Evolutionary conservation across 2,329 filamentous ascomycete species (phyloP).

Genomic region (Hypomyces rosellus): DNA sequence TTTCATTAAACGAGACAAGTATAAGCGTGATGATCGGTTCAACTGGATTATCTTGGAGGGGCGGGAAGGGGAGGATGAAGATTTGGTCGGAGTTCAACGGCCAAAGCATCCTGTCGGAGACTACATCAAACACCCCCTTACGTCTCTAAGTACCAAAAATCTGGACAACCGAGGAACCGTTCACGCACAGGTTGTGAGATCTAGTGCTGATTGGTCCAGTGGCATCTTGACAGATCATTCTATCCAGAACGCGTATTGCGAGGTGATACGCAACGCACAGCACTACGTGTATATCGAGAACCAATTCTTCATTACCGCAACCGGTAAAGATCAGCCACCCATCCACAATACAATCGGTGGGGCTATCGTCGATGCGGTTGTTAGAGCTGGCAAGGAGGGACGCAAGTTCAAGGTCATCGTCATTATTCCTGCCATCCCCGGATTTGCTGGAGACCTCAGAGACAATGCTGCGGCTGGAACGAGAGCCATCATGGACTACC

Average conservation of each 20-base stretch:
- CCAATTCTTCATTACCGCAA: constrained; percentile 96
- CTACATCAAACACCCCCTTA: constrained; percentile 74
- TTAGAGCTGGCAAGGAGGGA: constrained; percentile 71
- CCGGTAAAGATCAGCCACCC: constrained; percentile 77
- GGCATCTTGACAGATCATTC: constrained; percentile 79
- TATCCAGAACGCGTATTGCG: constrained; percentile 80
- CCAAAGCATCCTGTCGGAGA: constrained; percentile 85
- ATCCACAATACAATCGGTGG: constrained; percentile 82
- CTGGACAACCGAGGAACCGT: constrained; percentile 64
- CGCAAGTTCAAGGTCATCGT: constrained; percentile 89
- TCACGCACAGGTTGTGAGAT: constrained; percentile 79
- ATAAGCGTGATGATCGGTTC: constrained; percentile 78
- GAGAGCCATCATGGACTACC: constrained; percentile 95
- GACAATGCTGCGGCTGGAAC: constrained; percentile 80
- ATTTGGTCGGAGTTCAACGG: constrained; percentile 79
- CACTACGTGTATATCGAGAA: constrained; percentile 98
- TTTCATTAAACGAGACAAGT: constrained; percentile 94
- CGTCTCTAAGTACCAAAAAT: constrained; percentile 60
- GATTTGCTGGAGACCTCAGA: constrained; percentile 86
- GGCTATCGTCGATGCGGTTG: constrained; percentile 85
- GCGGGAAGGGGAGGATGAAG: constrained; percentile 70
- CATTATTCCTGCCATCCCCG: constrained; percentile 83
- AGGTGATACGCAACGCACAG: constrained; percentile 78
- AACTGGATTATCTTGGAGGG: constrained; percentile 82
- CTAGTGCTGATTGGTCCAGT: constrained; percentile 88